Percentiles rank a stretch among this genome's conserved stretches.
These are phyloP conservation scores for Colletotrichum sp. DNA, from an alignment of 2,329 filamentous ascomycete species.

Conservation along the genomic window DNA sequence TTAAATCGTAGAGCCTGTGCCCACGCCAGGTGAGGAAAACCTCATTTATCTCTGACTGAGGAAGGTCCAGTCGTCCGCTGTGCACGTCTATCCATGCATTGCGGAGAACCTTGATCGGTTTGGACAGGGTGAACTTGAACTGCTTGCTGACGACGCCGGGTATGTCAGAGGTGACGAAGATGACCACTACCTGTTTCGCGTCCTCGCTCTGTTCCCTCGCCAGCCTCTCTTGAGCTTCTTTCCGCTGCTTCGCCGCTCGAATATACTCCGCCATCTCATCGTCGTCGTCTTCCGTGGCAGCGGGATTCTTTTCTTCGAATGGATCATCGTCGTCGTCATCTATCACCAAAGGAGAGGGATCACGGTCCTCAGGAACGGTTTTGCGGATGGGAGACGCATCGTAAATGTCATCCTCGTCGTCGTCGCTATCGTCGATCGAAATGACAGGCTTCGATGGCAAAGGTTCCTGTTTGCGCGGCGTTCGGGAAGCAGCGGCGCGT, in stretches of 20 bases:
- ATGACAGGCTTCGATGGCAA: conserved; percentile 18
- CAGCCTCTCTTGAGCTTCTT: conserved; percentile 41
- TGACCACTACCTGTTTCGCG: conserved; percentile 28
- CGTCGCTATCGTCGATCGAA: conserved; percentile 26
- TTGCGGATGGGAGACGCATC: conserved; percentile 21
- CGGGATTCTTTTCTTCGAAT: conserved; percentile 8
- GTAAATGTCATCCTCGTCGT: conserved; percentile 19
- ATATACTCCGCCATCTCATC: conserved; percentile 53
- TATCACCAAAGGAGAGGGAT: conserved; percentile 22
- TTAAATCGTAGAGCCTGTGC: conserved; percentile 75
- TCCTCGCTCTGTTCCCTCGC: conserved; percentile 40
- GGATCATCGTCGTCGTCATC: conserved; percentile 27
- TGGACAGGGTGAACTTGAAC: conserved; percentile 69
- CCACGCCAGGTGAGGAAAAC: conserved; percentile 83
- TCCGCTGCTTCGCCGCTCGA: conserved; percentile 41
- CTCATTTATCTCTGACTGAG: conserved; percentile 48
- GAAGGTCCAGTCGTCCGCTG: conserved; percentile 37
- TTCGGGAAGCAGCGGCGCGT: conserved; percentile 7
- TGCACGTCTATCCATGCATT: conserved; percentile 73
- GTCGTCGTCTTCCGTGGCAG: conserved; percentile 24
- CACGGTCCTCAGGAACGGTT: background rate
- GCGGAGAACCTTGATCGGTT: conserved; percentile 70
- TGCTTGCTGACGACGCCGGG: conserved; percentile 60
- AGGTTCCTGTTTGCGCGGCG: conserved; percentile 15
- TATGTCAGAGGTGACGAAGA: conserved; percentile 67